phyloP scores from a whole-genome alignment of 75 land plant genomes.

The Sequoiadendron giganteum region DNA sequence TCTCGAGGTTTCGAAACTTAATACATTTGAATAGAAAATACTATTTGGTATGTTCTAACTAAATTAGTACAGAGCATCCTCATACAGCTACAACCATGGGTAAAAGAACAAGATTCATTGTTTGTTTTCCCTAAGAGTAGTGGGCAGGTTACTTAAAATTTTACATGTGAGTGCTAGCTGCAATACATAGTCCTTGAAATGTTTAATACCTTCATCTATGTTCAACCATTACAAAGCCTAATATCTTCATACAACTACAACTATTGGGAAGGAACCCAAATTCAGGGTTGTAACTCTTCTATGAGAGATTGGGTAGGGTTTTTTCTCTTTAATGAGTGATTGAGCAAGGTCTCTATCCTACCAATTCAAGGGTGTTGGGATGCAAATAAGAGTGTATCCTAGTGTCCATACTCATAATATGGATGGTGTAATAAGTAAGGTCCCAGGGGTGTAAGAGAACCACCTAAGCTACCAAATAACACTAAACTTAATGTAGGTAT shows the following conservation, averaged over 20 bases:
- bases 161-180: neutral
- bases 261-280: neutral
- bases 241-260: neutral
- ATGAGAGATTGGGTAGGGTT: no score
- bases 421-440: neutral
- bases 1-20: no score
- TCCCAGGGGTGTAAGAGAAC: neutral
- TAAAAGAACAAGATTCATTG: neutral
- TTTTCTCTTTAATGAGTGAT: neutral
- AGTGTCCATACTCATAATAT: neutral
- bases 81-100: neutral
- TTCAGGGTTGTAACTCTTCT: no score
- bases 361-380: neutral
- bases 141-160: no score
- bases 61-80: neutral
- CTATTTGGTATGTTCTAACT: neutral
- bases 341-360: neutral
- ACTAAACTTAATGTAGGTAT: neutral
- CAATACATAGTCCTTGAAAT: no score
- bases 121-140: no score
- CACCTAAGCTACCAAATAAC: neutral
- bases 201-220: no score
- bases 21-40: no score
- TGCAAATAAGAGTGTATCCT: neutral
- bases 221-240: no score